Conservation (phyloP, 306 rosid genomes). For the Prosopis cineraria region DNA sequence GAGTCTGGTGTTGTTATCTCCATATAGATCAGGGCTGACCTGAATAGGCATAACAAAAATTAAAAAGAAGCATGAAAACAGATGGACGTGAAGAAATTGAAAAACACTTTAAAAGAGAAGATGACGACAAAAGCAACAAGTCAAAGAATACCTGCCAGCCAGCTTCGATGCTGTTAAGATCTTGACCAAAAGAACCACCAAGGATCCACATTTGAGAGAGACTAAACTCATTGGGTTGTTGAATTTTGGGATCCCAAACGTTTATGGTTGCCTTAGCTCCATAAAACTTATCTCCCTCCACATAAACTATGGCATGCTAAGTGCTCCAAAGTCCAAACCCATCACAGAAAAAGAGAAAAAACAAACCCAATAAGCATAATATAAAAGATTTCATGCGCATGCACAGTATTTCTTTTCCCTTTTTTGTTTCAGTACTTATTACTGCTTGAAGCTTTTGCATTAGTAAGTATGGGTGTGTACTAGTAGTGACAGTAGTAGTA, state of each 20-base stretch:
- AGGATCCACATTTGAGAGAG: conserved; percentile 61
- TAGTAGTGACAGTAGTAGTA: conserved; percentile 31
- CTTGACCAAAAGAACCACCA: conserved; percentile 56
- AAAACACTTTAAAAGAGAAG: conserved; percentile 1
- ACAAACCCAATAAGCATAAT: conserved; percentile 23
- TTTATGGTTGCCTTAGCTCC: conserved; percentile 67
- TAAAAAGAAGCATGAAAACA: conserved; percentile 29
- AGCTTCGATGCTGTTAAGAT: conserved; percentile 63
- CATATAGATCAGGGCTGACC: conserved; percentile 64
- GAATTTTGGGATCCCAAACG: conserved; percentile 64
- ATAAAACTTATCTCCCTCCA: conserved; percentile 52
- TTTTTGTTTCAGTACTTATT: not conserved
- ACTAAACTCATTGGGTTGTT: conserved; percentile 60
- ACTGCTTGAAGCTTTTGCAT: not conserved
- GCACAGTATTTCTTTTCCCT: not conserved
- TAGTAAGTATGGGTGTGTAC: not conserved
- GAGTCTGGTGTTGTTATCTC: conserved; percentile 60
- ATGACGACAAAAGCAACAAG: conserved; percentile 31
- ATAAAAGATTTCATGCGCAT: not conserved
- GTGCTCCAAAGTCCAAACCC: conserved; percentile 35
- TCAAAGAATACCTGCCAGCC: conserved; percentile 63
- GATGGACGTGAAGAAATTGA: not conserved
- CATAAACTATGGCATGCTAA: conserved; percentile 63
- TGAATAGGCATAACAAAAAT: conserved; percentile 31
- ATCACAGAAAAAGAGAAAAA: conserved; percentile 30